Percentiles rank a stretch among this genome's conserved stretches.
phyloP scores from a whole-genome alignment of 257 asterid genomes.

The Salvia hispanica region DNA sequence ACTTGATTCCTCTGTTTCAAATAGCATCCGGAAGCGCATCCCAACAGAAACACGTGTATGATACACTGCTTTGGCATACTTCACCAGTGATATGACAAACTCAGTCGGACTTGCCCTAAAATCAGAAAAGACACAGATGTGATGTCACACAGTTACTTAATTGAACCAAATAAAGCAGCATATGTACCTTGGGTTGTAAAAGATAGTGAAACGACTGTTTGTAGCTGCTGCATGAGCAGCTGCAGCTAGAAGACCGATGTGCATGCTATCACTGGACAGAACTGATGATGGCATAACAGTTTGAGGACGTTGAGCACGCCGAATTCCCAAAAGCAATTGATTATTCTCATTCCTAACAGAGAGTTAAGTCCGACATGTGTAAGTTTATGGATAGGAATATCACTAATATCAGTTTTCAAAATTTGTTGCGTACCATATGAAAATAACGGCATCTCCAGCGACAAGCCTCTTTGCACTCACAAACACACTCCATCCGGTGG shows the following conservation, averaged over 20 bases:
- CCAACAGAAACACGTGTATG: conserved; percentile 91
- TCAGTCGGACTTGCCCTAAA: conserved; percentile 88
- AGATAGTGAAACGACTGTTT: conserved; percentile 82
- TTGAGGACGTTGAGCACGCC: conserved; percentile 88
- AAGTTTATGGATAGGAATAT: conserved; percentile 14
- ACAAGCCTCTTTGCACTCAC: conserved; percentile 87
- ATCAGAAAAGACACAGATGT: conserved; percentile 14
- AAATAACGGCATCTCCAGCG: conserved; percentile 85
- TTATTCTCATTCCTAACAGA: conserved; percentile 78
- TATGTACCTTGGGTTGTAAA: conserved; percentile 79
- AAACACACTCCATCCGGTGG: conserved; percentile 90
- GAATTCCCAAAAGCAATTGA: conserved; percentile 80
- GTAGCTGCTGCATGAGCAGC: conserved; percentile 97
- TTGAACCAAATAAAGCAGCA: conserved; percentile 18
- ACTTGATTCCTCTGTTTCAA: conserved; percentile 93
- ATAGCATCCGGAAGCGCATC: conserved; percentile 94
- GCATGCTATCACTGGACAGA: conserved; percentile 93
- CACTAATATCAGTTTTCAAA: background rate
- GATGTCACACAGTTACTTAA: conserved; percentile 1
- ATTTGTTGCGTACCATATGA: conserved; percentile 61
- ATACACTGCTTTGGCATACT: conserved; percentile 80
- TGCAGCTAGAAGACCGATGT: conserved; percentile 96
- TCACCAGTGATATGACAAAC: conserved; percentile 83
- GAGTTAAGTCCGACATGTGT: conserved; percentile 1
- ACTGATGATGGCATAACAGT: conserved; percentile 93